Evolutionary conservation across 768 basidiomycete genomes (phyloP).

Genomic region (Suillus lakei): DNA sequence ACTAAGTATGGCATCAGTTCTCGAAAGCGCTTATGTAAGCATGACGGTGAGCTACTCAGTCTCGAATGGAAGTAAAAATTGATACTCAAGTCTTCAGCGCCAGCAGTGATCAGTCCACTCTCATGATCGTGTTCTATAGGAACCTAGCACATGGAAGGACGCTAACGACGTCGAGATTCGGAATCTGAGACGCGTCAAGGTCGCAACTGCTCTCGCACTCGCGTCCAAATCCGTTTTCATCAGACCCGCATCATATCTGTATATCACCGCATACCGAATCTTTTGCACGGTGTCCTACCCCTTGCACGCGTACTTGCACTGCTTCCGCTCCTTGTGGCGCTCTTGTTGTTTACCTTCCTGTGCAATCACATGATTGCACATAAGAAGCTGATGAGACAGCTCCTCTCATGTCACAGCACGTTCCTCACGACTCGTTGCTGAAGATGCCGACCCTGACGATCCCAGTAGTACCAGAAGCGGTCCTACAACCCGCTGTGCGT

Average conservation of each 20-base stretch:
- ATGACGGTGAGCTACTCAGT: no score
- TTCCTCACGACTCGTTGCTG: conserved; percentile 52
- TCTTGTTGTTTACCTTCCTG: conserved; percentile 66
- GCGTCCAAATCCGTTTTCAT: conserved; percentile 40
- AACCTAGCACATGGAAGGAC: conserved; percentile 84
- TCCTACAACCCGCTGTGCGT: conserved; percentile 57
- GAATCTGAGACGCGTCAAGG: conserved; percentile 61
- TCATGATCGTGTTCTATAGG: no score
- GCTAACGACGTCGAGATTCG: conserved; percentile 71
- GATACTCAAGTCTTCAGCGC: conserved; percentile 26
- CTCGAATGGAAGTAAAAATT: no score
- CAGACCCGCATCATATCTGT: conserved; percentile 32
- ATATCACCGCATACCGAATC: conserved; percentile 36
- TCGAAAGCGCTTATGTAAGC: no score
- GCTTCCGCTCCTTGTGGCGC: conserved; percentile 58
- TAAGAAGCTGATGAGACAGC: conserved; percentile 25
- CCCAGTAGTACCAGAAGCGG: conserved; percentile 36
- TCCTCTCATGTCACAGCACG: conserved; percentile 29
- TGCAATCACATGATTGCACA: conserved; percentile 26
- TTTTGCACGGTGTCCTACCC: conserved; percentile 60
- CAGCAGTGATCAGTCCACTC: no score
- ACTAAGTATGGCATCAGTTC: neutral
- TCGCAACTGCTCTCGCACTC: conserved; percentile 56
- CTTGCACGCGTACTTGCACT: conserved; percentile 69
- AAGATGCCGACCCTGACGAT: conserved; percentile 32